Evolutionary conservation across 331 rosid species (phyloP).

Genomic region (Acacia concinna): DNA sequence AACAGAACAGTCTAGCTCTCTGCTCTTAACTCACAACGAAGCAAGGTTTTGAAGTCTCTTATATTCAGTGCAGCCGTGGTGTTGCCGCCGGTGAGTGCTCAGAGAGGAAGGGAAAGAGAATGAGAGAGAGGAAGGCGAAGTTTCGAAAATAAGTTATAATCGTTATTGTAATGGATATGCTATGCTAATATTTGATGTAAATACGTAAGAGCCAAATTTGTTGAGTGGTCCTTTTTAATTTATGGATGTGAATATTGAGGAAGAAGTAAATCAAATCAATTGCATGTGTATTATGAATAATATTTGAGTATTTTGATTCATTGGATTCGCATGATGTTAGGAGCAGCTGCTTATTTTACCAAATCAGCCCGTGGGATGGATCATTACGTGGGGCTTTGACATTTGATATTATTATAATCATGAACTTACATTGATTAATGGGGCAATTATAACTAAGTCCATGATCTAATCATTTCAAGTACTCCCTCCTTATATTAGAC

Average conservation of each 20-base stretch:
- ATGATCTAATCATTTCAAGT: no score
- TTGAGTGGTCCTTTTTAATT: not conserved
- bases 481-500: no score
- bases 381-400: conserved; percentile 28
- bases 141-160: conserved; percentile 24
- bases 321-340: not conserved
- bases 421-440: not conserved
- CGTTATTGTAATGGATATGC: not conserved
- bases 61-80: not conserved
- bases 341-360: not conserved
- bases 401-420: conserved; percentile 11
- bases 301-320: not conserved
- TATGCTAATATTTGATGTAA: no score
- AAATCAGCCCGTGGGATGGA: not conserved
- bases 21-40: not conserved
- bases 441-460: no score
- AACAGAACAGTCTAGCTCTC: not conserved
- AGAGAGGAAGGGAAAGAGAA: not conserved
- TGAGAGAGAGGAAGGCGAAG: conserved; percentile 27
- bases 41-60: not conserved
- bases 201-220: no score
- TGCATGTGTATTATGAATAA: no score
- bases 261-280: no score
- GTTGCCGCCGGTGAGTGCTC: conserved; percentile 23
- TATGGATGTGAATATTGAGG: not conserved